phyloP scores from a whole-genome alignment of 768 basidiomycete genomes.

The Tricholoma terreum region DNA sequence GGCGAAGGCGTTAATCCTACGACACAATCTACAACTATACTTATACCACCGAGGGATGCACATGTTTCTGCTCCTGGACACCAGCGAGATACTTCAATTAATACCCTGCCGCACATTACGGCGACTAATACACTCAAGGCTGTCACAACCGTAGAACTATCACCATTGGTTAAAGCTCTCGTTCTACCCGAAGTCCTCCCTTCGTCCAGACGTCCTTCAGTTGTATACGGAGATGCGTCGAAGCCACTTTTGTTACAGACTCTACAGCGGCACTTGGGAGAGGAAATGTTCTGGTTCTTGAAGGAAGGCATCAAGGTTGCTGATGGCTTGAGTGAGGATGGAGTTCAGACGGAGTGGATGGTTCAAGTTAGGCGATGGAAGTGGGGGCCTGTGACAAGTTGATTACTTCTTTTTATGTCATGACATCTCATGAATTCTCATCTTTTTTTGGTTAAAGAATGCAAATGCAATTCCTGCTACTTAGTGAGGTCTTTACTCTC shows the following conservation, averaged over 20 bases:
- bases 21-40: neutral
- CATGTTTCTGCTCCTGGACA: neutral
- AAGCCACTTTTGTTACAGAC: constrained; percentile 31
- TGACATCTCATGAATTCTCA: too few relatives aligned
- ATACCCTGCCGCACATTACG: neutral
- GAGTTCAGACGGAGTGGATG: constrained; percentile 33
- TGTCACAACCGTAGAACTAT: neutral
- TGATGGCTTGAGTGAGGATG: constrained; percentile 18
- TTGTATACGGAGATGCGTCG: constrained; percentile 13
- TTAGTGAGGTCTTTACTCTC: too few relatives aligned
- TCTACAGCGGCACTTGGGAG: constrained; percentile 33
- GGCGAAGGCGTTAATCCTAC: neutral
- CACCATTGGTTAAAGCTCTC: neutral
- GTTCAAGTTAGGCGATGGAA: constrained; percentile 41
- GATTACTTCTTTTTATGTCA: neutral
- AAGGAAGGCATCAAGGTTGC: constrained; percentile 35
- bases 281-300: constrained; percentile 37
- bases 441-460: too few relatives aligned
- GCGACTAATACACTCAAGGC: neutral
- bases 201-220: constrained; percentile 2
- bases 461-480: too few relatives aligned
- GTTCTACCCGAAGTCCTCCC: constrained; percentile 1
- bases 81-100: neutral
- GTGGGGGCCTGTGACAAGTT: constrained; percentile 26
- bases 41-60: neutral